Base-by-base conservation (phyloP, 2,329 filamentous ascomycete genomes). In the Fusarium udum region DNA sequence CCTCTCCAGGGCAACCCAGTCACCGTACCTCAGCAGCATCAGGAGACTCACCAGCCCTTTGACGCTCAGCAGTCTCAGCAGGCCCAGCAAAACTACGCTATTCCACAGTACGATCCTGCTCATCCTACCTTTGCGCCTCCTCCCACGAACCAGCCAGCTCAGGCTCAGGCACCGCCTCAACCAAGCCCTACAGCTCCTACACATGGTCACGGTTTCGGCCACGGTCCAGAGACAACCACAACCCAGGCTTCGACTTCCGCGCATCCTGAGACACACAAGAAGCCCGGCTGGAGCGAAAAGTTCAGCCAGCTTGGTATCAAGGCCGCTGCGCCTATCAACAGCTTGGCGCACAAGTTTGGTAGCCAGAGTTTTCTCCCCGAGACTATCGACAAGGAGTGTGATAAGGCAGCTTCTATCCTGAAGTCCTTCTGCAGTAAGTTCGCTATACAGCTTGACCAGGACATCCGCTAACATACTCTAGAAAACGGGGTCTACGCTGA, bases 321-420 rank as follows among this genome's bases (percentile, higher is more conserved):
- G 78, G 86, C 86, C 9, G 92, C 92, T 11, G 90, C 88, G 1
- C 94, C 94, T 6, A 91, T 97, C 78, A 97, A 97, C 80, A 90
- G 88, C 67, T 82, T 97, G 28, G 93, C 92, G 22, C 94, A 97
- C 83, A 94, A 92, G 82, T 86, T 97, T 42, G 94, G 94, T n/a
- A 83, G 83, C 53, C 94, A 97, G 82, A 92, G 93, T 28, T 97
- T 97, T 82, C 92, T 95, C 88, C 95, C 95, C 3, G 93, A 92
- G 61, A 92, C 92, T 3, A 85, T 97, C 73, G 95, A 97, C 79
- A 94, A 94, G 81, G 95, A 97, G 84, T 93, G 92, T 76, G 94
- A 97, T 82, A 97, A 97, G 85, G 94, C 94, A 2, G 94, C 95
- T 39, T 86, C 93, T 18, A 97, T 97, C 53, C 81, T 97, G 32